A percentile compares a stretch with the other conserved stretches of the same genome.
phyloP scores from a whole-genome alignment of 148 eudicot species.

The Simmondsia chinensis region DNA sequence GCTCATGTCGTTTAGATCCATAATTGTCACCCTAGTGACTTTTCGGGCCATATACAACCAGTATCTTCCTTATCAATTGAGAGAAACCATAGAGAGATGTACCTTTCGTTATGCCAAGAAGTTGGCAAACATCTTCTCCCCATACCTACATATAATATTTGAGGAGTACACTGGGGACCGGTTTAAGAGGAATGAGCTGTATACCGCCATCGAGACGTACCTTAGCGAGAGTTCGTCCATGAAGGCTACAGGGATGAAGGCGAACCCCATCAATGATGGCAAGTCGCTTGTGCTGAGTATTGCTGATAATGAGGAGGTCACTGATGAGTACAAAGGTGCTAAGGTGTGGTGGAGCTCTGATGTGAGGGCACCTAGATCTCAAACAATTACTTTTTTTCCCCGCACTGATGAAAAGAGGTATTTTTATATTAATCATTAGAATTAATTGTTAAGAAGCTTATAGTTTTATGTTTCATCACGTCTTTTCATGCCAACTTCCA shows the following conservation, averaged over 20 bases:
- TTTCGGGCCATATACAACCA: slow-evolving; percentile 1
- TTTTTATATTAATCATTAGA: no score
- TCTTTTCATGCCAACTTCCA: no score
- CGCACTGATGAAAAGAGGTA: slow-evolving; percentile 8
- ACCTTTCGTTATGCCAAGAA: neutral
- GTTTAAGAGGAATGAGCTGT: slow-evolving; percentile 1
- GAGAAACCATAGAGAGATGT: neutral
- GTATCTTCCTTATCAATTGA: neutral
- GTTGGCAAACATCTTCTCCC: neutral
- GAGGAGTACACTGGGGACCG: neutral
- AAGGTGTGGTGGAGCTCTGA: slow-evolving; percentile 13
- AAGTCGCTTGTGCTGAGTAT: slow-evolving; percentile 11
- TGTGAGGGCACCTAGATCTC: neutral
- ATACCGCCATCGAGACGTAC: slow-evolving; percentile 10
- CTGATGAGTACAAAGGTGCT: slow-evolving; percentile 9
- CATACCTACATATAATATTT: neutral
- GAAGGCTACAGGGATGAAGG: no score
- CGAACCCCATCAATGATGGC: no score
- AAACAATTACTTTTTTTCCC: no score
- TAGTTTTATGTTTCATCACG: no score
- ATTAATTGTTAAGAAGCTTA: no score
- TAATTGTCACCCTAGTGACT: neutral
- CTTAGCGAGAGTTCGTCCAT: no score
- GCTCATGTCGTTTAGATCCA: no score
- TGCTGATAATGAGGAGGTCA: slow-evolving; percentile 17